A percentile compares a stretch with the other conserved stretches of the same genome.
Conservation (phyloP, 1,284 basidiomycete species). For the Tilletia setariae region DNA sequence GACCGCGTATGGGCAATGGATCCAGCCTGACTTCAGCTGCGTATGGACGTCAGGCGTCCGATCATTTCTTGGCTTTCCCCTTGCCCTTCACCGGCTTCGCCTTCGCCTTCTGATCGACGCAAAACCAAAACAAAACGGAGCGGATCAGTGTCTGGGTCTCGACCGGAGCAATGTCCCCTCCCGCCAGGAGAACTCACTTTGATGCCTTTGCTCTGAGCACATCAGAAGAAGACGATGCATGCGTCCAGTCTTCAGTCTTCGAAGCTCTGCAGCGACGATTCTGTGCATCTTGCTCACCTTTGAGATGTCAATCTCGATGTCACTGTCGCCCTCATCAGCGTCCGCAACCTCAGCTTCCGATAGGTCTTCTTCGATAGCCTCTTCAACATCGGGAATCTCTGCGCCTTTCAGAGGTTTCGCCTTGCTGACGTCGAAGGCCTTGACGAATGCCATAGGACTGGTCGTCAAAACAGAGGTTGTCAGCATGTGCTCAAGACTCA, state of each 20-base stretch:
- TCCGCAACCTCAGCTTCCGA: slow-evolving; percentile 18
- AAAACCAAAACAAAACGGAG: not conserved
- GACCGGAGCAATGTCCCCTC: not conserved
- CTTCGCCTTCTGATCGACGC: not conserved
- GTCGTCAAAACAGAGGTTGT: not conserved
- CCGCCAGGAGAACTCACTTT: not conserved
- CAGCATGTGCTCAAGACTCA: not conserved
- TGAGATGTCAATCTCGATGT: slow-evolving; percentile 14
- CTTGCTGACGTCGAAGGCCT: slow-evolving; percentile 24
- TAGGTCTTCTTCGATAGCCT: slow-evolving; percentile 24
- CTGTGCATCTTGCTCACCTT: not conserved
- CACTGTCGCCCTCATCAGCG: slow-evolving; percentile 17
- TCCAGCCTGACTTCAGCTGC: too few relatives aligned
- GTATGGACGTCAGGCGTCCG: too few relatives aligned
- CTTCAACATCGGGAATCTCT: slow-evolving; percentile 38
- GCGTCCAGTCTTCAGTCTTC: slow-evolving; percentile 14
- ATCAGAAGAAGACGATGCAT: not conserved
- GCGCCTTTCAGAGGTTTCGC: slow-evolving; percentile 33
- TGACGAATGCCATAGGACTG: slow-evolving; percentile 42
- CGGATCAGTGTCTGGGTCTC: not conserved
- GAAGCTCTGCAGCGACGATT: not conserved
- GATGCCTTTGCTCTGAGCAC: slow-evolving; percentile 16
- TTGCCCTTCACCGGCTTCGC: slow-evolving; percentile 11
- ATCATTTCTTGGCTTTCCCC: not conserved
- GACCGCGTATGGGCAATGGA: too few relatives aligned